These are phyloP conservation scores for Cinchona pubescens DNA, from an alignment of 257 asterid genomes.

Conservation along the genomic window DNA sequence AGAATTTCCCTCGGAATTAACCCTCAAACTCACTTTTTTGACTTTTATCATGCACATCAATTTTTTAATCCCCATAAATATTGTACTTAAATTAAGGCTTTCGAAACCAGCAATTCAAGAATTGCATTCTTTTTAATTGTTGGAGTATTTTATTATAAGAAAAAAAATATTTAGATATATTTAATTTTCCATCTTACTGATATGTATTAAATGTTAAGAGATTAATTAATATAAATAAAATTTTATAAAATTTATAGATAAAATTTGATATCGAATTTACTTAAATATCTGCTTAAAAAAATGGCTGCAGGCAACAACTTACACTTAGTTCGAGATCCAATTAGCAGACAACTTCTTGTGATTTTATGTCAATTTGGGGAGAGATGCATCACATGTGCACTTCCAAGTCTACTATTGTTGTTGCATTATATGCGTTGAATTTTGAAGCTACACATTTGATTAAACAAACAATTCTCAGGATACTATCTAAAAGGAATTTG, in stretches of 20 bases:
- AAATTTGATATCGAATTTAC: too few relatives aligned
- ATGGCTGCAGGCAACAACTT: conserved; percentile 7
- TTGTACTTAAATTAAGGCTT: too few relatives aligned
- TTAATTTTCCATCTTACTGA: too few relatives aligned
- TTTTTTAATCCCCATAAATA: conserved; percentile 3
- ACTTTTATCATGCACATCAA: conserved; percentile 32
- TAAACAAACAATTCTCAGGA: neutral
- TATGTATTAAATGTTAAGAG: too few relatives aligned
- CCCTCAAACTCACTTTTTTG: conserved; percentile 44
- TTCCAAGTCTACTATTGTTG: neutral
- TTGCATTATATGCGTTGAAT: conserved; percentile 16
- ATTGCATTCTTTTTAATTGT: conserved; percentile 15
- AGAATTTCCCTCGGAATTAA: conserved; percentile 48
- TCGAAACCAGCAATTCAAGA: conserved; percentile 11
- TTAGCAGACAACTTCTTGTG: conserved; percentile 19
- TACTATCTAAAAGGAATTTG: neutral
- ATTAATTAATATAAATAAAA: too few relatives aligned
- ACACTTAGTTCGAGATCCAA: conserved; percentile 13
- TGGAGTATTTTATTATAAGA: neutral
- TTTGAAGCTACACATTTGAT: neutral
- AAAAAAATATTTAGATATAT: too few relatives aligned
- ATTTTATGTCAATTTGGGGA: conserved; percentile 4
- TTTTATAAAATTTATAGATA: too few relatives aligned
- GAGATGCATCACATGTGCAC: conserved; percentile 6
- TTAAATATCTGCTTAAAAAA: too few relatives aligned